Percentiles rank a stretch among this genome's conserved stretches.
These are phyloP conservation scores for Gossypium longicalyx DNA, from an alignment of 345 rosid genomes.

Conservation along the genomic window DNA sequence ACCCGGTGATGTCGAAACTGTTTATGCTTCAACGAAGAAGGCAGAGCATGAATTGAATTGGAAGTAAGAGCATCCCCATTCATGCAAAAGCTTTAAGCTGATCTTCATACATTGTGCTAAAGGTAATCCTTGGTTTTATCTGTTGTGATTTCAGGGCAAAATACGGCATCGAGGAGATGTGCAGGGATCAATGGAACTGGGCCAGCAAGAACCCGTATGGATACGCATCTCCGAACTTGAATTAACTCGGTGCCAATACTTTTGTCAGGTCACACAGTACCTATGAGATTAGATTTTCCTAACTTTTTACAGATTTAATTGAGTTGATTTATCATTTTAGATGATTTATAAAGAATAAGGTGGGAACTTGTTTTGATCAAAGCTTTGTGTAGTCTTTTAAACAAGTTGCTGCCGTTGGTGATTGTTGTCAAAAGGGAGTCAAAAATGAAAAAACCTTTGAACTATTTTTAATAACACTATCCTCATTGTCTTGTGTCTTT, in stretches of 20 bases:
- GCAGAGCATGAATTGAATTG: constrained; percentile 79
- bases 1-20: constrained; percentile 86
- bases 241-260: constrained; percentile 9
- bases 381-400: background rate
- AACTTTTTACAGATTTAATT: background rate
- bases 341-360: background rate
- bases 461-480: background rate
- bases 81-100: no score
- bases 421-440: background rate
- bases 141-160: constrained; percentile 54
- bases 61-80: constrained; percentile 55
- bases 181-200: constrained; percentile 96
- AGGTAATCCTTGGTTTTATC: background rate
- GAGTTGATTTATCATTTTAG: background rate
- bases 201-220: constrained; percentile 93
- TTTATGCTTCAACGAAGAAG: constrained; percentile 80
- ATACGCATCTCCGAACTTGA: constrained; percentile 47
- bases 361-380: background rate
- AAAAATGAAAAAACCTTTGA: no score
- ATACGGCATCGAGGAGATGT: constrained; percentile 87
- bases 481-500: background rate
- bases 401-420: background rate
- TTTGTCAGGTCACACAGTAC: background rate
- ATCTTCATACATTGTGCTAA: background rate
- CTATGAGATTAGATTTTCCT: background rate